Evolutionary conservation across 225 moss, liverwort and hornwort species (phyloP), one percentile per base, ranked within the genome.

Genomic region (Ulota crispa): DNA sequence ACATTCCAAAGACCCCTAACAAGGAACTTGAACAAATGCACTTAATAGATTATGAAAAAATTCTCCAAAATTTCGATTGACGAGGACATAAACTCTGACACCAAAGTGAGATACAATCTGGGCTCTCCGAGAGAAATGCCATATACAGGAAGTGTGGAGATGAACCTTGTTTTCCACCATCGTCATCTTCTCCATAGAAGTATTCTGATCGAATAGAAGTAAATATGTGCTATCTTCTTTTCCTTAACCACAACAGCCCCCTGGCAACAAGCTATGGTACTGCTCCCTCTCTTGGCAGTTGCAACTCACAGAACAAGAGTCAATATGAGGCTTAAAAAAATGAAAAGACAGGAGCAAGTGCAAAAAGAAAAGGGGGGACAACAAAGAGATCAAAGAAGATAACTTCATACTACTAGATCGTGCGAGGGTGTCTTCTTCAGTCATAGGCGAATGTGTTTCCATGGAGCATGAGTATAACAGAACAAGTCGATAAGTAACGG

Each of bases 401-500:
- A 70, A 76, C 80, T 85, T 75, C 81, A 43, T 81, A 75, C 80
- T 87, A 75, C 56, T 81, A 73, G 87, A 85, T 87, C 85, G 76
- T 71, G 84, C 75, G 80, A 75, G 61, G 71, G 79, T 81, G 73
- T 85, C 87, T 79, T 85, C 87, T 79, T 87, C 83, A 83, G 79
- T 85, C 85, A 73, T 81, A 72, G 78, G 69, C 75, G 83, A 82
- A 87, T 13, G 79, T 88, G 92, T 92, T 90, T 91, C 93, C 89
- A 89, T 85, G 92, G 89, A 91, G 77, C 72, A 77, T 80, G 89
- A 92, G 92, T 92, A 78, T 93, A 93, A 91, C n/a, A 95, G 86
- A 88, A 89, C 90, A 94, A 92, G 81, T 85, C 86, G 83, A 87
- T 84, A 82, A 72, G 92, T 81, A 87, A 90, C 92, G 80, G 88